phyloP scores from a whole-genome alignment of 2,329 filamentous ascomycete species.

The Fusarium sp. region DNA sequence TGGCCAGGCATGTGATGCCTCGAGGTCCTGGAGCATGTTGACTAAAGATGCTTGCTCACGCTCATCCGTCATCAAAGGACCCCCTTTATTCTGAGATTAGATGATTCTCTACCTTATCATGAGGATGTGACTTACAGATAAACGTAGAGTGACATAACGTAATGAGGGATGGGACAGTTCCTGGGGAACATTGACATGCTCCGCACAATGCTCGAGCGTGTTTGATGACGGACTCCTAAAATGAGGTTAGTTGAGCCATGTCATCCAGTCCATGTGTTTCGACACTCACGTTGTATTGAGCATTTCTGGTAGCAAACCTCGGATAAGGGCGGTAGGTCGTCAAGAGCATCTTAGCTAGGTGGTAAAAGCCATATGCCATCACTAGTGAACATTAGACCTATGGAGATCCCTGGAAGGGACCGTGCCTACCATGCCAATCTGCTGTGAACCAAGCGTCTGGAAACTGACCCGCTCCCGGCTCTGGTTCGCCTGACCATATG shows the following conservation, averaged over 20 bases:
- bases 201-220: slow-evolving; percentile 16
- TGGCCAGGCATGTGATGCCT: slow-evolving; percentile 13
- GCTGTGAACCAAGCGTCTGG: slow-evolving; percentile 16
- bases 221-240: slow-evolving; percentile 5
- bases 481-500: background rate
- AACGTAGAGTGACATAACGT: slow-evolving; percentile 21
- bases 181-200: slow-evolving; percentile 7
- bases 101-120: accelerated
- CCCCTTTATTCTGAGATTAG: slow-evolving; percentile 8
- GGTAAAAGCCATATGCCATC: slow-evolving; percentile 15
- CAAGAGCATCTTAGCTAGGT: slow-evolving; percentile 11
- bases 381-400: background rate
- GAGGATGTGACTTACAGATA: background rate
- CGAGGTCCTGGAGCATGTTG: slow-evolving; percentile 9
- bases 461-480: background rate
- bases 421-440: slow-evolving; percentile 16
- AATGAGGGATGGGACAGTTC: slow-evolving; percentile 15
- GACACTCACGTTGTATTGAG: slow-evolving; percentile 1
- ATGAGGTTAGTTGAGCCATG: background rate
- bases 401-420: accelerated
- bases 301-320: slow-evolving; percentile 3
- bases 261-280: no score
- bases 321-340: slow-evolving; percentile 12
- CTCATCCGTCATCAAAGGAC: slow-evolving; percentile 2
- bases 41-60: background rate